Percentiles rank a stretch among this genome's conserved stretches.
Evolutionary conservation across 1,284 basidiomycete genomes (phyloP).

Genomic region (Leccinum griseonigrum): DNA sequence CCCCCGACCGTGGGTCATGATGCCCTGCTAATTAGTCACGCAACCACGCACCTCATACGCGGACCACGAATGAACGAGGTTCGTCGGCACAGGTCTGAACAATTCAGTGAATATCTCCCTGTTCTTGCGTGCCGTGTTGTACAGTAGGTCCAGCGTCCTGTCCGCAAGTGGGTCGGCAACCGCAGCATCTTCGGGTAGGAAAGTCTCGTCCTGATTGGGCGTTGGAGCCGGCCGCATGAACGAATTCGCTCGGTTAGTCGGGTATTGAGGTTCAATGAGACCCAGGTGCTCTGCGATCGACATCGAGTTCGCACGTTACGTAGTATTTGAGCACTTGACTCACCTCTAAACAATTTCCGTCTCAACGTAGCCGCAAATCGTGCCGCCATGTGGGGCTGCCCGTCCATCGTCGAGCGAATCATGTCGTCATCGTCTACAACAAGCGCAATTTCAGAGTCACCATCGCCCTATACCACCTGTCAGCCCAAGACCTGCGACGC

Average conservation of each 20-base stretch:
- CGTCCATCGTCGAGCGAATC: conserved; percentile 79
- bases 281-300: conserved; percentile 78
- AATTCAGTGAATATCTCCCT: conserved; percentile 80
- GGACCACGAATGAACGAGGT: conserved; percentile 74
- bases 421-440: conserved; percentile 86
- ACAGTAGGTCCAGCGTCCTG: conserved; percentile 62
- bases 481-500: conserved; percentile 5
- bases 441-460: conserved; percentile 90
- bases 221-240: conserved; percentile 81
- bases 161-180: conserved; percentile 83
- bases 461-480: conserved; percentile 60
- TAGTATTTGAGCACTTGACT: conserved; percentile 10
- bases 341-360: conserved; percentile 73
- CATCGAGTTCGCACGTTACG: neutral
- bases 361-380: conserved; percentile 79
- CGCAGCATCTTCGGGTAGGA: conserved; percentile 53
- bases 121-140: conserved; percentile 73
- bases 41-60: conserved; percentile 64
- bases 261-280: conserved; percentile 64
- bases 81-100: conserved; percentile 80
- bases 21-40: conserved; percentile 2
- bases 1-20: conserved; percentile 7
- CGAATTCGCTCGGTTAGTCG: conserved; percentile 42
- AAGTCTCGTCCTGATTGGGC: conserved; percentile 66
- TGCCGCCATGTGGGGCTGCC: conserved; percentile 62